phyloP scores from a whole-genome alignment of 2,329 filamentous ascomycete species.

The Hymenoscyphus albidus region DNA sequence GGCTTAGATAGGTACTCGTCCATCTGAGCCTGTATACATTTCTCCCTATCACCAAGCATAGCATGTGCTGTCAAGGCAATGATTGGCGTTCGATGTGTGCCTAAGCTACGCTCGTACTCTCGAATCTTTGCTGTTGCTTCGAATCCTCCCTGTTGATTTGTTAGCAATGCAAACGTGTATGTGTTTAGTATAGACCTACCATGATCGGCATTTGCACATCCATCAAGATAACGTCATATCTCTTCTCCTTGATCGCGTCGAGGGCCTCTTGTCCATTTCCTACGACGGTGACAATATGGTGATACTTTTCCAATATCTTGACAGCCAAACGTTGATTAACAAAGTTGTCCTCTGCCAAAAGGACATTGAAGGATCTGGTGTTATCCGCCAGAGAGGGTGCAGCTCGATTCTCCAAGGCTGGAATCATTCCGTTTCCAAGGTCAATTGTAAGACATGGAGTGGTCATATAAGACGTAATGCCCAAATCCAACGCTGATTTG shows the following conservation, averaged over 20 bases:
- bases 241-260: constrained; percentile 84
- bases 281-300: constrained; percentile 87
- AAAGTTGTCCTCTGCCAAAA: constrained; percentile 93
- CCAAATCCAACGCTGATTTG: constrained; percentile 88
- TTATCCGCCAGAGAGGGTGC: constrained; percentile 90
- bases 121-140: constrained; percentile 96
- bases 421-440: constrained; percentile 92
- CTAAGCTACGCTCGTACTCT: constrained; percentile 83
- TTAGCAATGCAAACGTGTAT: constrained; percentile 35
- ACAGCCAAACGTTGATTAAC: constrained; percentile 95
- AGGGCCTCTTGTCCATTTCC: constrained; percentile 93
- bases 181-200: constrained; percentile 49
- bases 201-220: constrained; percentile 99
- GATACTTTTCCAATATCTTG: constrained; percentile 96
- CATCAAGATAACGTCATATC: constrained; percentile 97
- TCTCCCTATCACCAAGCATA: constrained; percentile 97
- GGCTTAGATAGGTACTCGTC: constrained; percentile 98
- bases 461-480: constrained; percentile 99
- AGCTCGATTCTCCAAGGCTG: constrained; percentile 87
- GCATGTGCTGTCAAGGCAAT: constrained; percentile 96
- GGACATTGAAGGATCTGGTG: constrained; percentile 90
- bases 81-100: constrained; percentile 82
- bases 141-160: constrained; percentile 71
- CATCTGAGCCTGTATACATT: constrained; percentile 98
- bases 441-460: constrained; percentile 93